A percentile compares a stretch with the other conserved stretches of the same genome.
phyloP scores from a whole-genome alignment of 2,329 filamentous ascomycete genomes.

The Rachicladosporium sp. region DNA sequence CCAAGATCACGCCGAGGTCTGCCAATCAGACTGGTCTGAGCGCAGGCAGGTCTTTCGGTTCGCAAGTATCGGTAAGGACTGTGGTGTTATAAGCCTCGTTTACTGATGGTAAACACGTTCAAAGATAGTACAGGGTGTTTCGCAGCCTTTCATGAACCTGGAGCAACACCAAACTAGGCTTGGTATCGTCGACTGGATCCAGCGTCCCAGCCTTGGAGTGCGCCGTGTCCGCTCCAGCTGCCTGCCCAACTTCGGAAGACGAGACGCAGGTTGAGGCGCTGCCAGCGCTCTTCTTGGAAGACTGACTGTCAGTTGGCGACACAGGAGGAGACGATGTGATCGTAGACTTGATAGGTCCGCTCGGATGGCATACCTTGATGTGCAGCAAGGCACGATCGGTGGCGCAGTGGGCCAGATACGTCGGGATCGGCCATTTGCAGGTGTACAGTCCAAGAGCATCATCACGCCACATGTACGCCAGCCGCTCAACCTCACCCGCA shows the following conservation, averaged over 20 bases:
- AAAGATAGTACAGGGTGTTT: constrained; percentile 2
- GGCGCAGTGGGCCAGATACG: constrained; percentile 7
- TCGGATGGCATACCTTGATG: not conserved
- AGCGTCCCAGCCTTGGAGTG: no score
- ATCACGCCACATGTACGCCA: constrained; percentile 4
- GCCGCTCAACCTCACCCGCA: constrained; percentile 6
- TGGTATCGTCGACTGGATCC: not conserved
- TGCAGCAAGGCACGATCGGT: constrained; percentile 6
- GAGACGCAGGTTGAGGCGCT: no score
- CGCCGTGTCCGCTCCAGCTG: no score
- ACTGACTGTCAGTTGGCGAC: no score
- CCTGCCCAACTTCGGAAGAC: no score
- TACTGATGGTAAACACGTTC: not conserved
- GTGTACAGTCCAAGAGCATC: constrained; percentile 4
- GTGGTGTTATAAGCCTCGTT: not conserved
- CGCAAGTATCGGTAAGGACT: not conserved
- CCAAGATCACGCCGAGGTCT: no score
- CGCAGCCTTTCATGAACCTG: constrained; percentile 2
- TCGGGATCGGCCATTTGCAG: constrained; percentile 7
- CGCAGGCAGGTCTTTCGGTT: no score
- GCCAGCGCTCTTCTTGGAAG: no score
- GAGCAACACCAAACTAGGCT: not conserved
- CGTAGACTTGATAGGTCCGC: not conserved
- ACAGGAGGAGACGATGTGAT: no score
- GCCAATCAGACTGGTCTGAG: no score